Base-by-base conservation (phyloP, 169 alveolate species). In the Plasmodium gallinaceum region DNA sequence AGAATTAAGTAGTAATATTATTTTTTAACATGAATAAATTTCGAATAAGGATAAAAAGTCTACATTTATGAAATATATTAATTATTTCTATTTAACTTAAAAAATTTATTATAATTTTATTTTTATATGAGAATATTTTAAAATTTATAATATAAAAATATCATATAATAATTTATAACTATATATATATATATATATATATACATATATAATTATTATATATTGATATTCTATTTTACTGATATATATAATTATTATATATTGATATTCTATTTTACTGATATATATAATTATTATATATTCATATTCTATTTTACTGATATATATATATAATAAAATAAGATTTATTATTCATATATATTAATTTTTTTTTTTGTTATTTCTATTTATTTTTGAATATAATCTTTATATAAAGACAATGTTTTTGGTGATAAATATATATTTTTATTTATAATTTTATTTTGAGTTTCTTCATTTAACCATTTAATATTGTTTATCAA, bases 401-500 rank as follows among this genome's bases (percentile, higher is more conserved):
- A 45, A 69, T 46, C 45, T 69, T 22, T 18, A 46, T 69, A 69
- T 39, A 69, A 22, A 18, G 62, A 14, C 12, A 46, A 16, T 16
- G 65, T 22, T 46, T 46, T 43, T 18, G 7, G 39, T 12, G 78
- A 69, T 43, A 69, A 20, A 46, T 69, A 69, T 43, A 69, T 69
- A 45, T 69, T 69, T 69, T 46, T 69, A n/a, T 46, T 22, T 48
- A 45, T 20, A 16, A 69, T 46, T 69, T 69, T 69, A 20, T 43
- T 39, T 22, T 45, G 60, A 6, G 46, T 48, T 16, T 69, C 64
- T 4, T n/a, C 64, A 70, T 70, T 20, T 70, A 70, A 48, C 16
- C 20, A 64, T 14, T 7, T 4, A 16, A 64, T 32, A 7, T 12
- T 54, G 32, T 24, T 26, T 39, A 9, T 64, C 8, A 64, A 39